These are phyloP conservation scores for Nematocida ausubeli DNA, from an alignment of 371 early-diverging fungal species.

Conservation along the genomic window DNA sequence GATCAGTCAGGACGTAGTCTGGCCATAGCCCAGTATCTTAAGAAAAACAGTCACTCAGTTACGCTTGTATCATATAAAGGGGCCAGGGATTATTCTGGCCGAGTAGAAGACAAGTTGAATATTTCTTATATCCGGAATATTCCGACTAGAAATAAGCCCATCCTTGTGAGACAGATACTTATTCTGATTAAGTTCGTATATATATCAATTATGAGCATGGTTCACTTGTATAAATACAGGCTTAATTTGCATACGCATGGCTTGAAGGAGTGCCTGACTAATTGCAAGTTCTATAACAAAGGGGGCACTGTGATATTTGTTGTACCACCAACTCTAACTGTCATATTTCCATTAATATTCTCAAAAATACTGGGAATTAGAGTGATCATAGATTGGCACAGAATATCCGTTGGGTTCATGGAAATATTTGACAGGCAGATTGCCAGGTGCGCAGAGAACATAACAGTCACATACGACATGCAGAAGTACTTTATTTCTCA, in stretches of 20 bases:
- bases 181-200: conserved; percentile 18
- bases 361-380: conserved; percentile 10
- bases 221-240: neutral
- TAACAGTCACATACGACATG: conserved; percentile 20
- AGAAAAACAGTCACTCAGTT: neutral
- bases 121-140: conserved; percentile 20
- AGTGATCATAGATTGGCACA: conserved; percentile 47
- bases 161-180: neutral
- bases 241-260: neutral
- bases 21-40: conserved; percentile 14
- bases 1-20: conserved; percentile 50
- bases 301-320: conserved; percentile 40
- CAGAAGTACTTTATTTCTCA: conserved; percentile 4
- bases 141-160: neutral
- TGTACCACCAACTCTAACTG: conserved; percentile 20
- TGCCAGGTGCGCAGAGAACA: conserved; percentile 8
- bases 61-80: conserved; percentile 23
- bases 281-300: neutral
- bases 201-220: neutral
- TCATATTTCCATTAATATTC: conserved; percentile 20
- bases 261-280: neutral
- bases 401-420: conserved; percentile 1
- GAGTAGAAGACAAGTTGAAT: neutral
- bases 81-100: neutral
- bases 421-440: neutral